A percentile compares a stretch with the other conserved stretches of the same genome.
Conservation (phyloP, 2,329 filamentous ascomycete species). For the Neocatenulostroma microsporum region DNA sequence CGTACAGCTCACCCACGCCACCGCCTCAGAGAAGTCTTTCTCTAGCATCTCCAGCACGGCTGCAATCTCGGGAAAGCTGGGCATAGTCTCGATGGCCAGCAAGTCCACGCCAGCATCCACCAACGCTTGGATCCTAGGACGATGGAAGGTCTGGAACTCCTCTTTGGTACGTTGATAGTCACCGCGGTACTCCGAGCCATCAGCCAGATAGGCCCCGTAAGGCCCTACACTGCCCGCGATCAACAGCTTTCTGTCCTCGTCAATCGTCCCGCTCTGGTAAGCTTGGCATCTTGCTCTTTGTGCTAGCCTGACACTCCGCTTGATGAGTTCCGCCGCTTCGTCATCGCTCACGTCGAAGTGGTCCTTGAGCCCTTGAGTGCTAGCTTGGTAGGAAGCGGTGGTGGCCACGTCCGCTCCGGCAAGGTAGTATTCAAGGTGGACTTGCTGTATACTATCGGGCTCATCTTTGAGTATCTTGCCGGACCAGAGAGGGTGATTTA, state of each 20-base stretch:
- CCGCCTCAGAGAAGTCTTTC: conserved; percentile 30
- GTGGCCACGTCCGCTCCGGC: conserved; percentile 42
- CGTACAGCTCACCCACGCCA: conserved; percentile 39
- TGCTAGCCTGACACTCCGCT: conserved; percentile 36
- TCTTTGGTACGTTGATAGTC: conserved; percentile 29
- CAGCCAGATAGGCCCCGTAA: conserved; percentile 41
- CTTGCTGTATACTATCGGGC: conserved; percentile 35
- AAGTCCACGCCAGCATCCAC: conserved; percentile 37
- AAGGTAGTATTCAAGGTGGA: conserved; percentile 39
- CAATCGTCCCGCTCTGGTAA: conserved; percentile 7
- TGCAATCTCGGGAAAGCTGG: conserved; percentile 32
- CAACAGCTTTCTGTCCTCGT: conserved; percentile 20
- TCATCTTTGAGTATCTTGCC: conserved; percentile 34
- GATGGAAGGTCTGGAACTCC: conserved; percentile 37
- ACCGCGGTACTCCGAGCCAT: conserved; percentile 42
- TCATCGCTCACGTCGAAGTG: conserved; percentile 30
- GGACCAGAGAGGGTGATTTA: conserved; percentile 40
- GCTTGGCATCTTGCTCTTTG: conserved; percentile 32
- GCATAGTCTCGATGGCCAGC: conserved; percentile 41
- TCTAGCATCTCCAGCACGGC: conserved; percentile 34
- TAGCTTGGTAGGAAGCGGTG: conserved; percentile 43
- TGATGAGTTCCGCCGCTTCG: conserved; percentile 32
- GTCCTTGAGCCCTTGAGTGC: conserved; percentile 33
- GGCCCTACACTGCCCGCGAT: conserved; percentile 42
- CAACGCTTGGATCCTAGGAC: conserved; percentile 35